Evolutionary conservation across 495 filamentous ascomycete species (phyloP).

Genomic region (Amniculicola lignicola): DNA sequence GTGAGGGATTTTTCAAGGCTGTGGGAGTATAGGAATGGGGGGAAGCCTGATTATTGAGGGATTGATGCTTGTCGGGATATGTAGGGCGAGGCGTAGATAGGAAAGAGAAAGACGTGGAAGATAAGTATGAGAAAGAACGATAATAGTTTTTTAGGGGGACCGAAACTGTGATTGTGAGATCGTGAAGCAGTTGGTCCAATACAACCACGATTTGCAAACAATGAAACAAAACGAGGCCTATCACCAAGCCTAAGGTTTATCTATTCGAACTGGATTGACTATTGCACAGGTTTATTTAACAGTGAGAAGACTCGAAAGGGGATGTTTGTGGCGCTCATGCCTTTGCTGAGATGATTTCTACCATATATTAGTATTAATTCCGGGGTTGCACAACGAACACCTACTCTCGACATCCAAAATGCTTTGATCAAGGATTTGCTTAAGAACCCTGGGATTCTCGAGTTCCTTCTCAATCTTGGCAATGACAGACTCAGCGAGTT

Average conservation of each 20-base stretch:
- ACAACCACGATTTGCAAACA: too few species aligned
- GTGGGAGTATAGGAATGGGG: conserved; percentile 71
- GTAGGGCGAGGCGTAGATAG: too few species aligned
- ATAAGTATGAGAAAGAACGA: too few species aligned
- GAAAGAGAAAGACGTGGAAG: too few species aligned
- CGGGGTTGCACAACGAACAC: conserved; percentile 39
- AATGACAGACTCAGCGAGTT: conserved; percentile 89
- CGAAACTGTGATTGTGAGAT: too few species aligned
- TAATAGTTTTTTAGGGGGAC: too few species aligned
- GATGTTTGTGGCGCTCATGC: conserved; percentile 24
- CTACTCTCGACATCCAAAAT: conserved; percentile 93
- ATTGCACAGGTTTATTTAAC: conserved; percentile 37
- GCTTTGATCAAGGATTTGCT: conserved; percentile 94
- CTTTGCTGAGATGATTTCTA: conserved; percentile 35
- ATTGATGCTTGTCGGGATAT: too few species aligned
- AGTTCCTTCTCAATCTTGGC: conserved; percentile 97
- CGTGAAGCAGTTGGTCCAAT: too few species aligned
- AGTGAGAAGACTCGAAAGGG: conserved; percentile 18
- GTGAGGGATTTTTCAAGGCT: conserved; percentile 70
- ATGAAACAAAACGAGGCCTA: too few species aligned
- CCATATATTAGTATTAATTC: conserved; percentile 23
- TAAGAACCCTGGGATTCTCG: conserved; percentile 89
- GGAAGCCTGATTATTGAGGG: conserved; percentile 19
- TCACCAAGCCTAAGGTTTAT: conserved; percentile 15
- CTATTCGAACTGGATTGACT: conserved; percentile 30